These are phyloP conservation scores for Corylus heterophylla DNA, from an alignment of 306 rosid species.

Conservation along the genomic window DNA sequence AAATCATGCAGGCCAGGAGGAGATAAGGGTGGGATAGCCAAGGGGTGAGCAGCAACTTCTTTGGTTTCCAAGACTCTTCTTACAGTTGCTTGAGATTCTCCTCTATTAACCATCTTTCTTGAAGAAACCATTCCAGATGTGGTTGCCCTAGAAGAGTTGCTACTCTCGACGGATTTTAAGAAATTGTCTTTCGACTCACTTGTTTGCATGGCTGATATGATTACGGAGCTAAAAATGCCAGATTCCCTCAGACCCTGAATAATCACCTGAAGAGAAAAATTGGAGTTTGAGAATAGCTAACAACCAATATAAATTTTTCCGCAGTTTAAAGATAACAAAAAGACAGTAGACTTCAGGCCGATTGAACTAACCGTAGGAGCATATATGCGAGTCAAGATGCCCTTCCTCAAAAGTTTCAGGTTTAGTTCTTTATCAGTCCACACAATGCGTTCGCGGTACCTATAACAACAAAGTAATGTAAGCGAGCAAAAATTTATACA, in stretches of 20 bases:
- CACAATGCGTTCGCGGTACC: constrained; percentile 89
- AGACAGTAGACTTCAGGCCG: constrained; percentile 4
- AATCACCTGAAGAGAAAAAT: constrained; percentile 58
- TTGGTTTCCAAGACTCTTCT: constrained; percentile 69
- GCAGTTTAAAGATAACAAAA: constrained; percentile 11
- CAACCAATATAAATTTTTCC: not conserved
- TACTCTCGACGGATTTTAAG: constrained; percentile 65
- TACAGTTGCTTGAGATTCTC: constrained; percentile 52
- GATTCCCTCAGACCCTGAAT: constrained; percentile 80
- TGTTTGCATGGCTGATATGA: constrained; percentile 63
- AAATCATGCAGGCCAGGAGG: constrained; percentile 56
- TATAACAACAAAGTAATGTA: constrained; percentile 33
- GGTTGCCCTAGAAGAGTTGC: constrained; percentile 59
- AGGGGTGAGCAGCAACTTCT: constrained; percentile 37
- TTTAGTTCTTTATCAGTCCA: constrained; percentile 73
- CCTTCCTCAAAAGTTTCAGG: constrained; percentile 76
- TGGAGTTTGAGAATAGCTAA: constrained; percentile 8
- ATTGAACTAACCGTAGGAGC: constrained; percentile 71
- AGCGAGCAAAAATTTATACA: constrained; percentile 1
- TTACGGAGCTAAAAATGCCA: constrained; percentile 62
- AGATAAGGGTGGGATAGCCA: constrained; percentile 79
- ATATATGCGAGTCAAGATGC: constrained; percentile 80
- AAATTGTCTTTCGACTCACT: constrained; percentile 60
- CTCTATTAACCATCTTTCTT: constrained; percentile 58
- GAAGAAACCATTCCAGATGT: constrained; percentile 46